A percentile compares a stretch with the other conserved stretches of the same genome.
Evolutionary conservation across 495 filamentous ascomycete species (phyloP).

Genomic region (Talaromyces adpressus): DNA sequence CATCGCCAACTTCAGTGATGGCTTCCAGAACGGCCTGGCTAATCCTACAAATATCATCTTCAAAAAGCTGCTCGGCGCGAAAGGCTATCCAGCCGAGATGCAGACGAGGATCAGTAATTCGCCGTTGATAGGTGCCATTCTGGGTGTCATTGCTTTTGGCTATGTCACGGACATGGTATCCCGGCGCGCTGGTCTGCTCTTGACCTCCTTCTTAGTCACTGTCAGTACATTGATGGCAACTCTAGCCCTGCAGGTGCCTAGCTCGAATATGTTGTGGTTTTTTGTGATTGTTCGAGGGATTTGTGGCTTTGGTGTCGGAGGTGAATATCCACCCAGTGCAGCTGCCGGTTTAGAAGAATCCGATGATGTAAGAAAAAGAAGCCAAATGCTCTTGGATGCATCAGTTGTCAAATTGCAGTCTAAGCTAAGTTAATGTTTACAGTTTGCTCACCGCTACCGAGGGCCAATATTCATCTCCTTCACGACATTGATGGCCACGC

Average conservation of each 20-base stretch:
- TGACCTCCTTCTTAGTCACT: constrained; percentile 25
- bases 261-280: no score
- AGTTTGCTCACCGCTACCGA: no score
- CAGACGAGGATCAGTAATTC: constrained; percentile 30
- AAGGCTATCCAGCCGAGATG: constrained; percentile 25
- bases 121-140: constrained; percentile 26
- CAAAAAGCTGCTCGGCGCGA: constrained; percentile 21
- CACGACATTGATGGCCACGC: constrained; percentile 28
- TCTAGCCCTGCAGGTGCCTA: constrained; percentile 26
- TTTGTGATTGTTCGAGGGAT: no score
- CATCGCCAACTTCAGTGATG: constrained; percentile 33
- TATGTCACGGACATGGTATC: constrained; percentile 28
- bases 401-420: no score
- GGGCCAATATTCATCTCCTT: constrained; percentile 31
- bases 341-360: no score
- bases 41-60: constrained; percentile 34
- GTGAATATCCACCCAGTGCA: no score
- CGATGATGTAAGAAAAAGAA: no score
- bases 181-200: constrained; percentile 22
- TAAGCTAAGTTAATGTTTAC: no score
- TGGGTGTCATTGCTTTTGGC: constrained; percentile 25
- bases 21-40: constrained; percentile 25
- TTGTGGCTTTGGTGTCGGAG: no score
- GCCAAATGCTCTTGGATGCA: no score
- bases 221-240: constrained; percentile 29